Evolutionary conservation across 2,329 filamentous ascomycete species (phyloP).

Genomic region (Ophiosphaerella korrae): DNA sequence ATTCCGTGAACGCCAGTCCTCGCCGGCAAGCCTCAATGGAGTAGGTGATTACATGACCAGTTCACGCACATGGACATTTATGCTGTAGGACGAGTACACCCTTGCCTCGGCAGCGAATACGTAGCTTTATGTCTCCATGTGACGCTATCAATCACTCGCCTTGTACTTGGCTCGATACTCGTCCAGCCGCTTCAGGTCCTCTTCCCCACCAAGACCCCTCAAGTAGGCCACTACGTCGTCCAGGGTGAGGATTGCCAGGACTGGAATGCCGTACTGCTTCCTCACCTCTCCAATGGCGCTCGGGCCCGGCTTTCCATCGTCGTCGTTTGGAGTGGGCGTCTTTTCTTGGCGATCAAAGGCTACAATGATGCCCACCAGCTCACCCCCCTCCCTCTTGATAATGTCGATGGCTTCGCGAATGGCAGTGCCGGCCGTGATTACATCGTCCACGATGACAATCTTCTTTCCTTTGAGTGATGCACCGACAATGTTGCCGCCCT

Average conservation of each 20-base stretch:
- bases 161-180: constrained; percentile 49
- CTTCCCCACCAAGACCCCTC: constrained; percentile 50
- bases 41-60: no score
- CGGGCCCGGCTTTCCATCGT: constrained; percentile 70
- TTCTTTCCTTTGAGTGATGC: constrained; percentile 82
- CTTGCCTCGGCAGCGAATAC: no score
- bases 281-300: constrained; percentile 87
- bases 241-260: constrained; percentile 81
- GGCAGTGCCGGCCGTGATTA: constrained; percentile 93
- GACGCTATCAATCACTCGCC: constrained; percentile 39
- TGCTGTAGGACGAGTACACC: no score
- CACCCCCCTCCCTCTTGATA: constrained; percentile 83
- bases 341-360: constrained; percentile 88
- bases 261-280: constrained; percentile 81
- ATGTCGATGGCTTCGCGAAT: constrained; percentile 91
- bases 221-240: constrained; percentile 70
- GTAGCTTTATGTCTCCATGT: no score
- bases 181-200: constrained; percentile 51
- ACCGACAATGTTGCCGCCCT: constrained; percentile 92
- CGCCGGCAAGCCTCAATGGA: background rate
- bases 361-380: constrained; percentile 84
- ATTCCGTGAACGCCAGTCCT: background rate
- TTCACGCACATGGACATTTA: no score
- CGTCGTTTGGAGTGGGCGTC: constrained; percentile 63
- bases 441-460: constrained; percentile 92